Conservation (phyloP, 306 rosid genomes). For the Casuarina glauca region DNA sequence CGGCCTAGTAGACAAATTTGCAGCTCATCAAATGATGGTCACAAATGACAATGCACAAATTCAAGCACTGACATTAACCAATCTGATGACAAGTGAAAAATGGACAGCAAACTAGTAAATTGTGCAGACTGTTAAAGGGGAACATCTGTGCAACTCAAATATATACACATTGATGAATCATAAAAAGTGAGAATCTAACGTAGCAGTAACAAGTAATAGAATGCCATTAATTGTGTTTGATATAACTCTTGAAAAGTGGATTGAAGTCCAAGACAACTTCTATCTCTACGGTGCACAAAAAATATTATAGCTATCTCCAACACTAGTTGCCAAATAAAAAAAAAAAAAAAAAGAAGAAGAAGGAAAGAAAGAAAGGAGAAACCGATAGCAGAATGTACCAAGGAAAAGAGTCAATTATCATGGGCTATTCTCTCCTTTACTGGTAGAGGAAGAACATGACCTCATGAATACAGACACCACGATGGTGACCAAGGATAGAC, state of each 20-base stretch:
- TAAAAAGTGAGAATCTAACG: neutral
- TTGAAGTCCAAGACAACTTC: neutral
- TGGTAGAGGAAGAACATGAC: neutral
- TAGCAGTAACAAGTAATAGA: neutral
- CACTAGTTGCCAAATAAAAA: constrained; percentile 9
- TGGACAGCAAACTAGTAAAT: neutral
- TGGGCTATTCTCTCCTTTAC: neutral
- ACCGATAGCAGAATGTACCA: neutral
- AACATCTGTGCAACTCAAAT: neutral
- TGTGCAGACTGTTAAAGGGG: neutral
- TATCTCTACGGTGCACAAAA: neutral
- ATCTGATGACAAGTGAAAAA: neutral
- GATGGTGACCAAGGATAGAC: neutral
- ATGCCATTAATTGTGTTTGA: constrained; percentile 3
- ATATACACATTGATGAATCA: neutral
- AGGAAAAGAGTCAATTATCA: neutral
- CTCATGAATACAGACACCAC: neutral
- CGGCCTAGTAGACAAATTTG: constrained; percentile 49
- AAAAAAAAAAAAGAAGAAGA: neutral
- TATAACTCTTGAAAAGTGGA: neutral
- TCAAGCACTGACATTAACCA: neutral
- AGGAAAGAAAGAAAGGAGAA: too few relatives aligned
- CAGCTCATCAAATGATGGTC: constrained; percentile 26
- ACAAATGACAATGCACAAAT: constrained; percentile 10
- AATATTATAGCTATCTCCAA: constrained; percentile 5